Evolutionary conservation across 2,329 filamentous ascomycete species (phyloP).

Genomic region (Colletotrichum sp.): DNA sequence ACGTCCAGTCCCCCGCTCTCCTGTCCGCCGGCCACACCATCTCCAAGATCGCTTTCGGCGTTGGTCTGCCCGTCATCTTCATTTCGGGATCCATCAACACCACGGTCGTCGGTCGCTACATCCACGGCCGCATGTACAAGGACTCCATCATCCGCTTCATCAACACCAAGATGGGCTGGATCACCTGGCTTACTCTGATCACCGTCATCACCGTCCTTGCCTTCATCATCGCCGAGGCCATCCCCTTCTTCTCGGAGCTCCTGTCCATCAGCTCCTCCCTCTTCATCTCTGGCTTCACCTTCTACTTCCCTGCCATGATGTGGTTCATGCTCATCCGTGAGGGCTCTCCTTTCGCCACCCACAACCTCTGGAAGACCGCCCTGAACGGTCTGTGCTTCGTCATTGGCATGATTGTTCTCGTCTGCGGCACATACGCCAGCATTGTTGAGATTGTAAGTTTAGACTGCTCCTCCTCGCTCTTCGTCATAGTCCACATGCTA

Average conservation of each 20-base stretch:
- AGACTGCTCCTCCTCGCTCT: no score
- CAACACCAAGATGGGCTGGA: slow-evolving; percentile 53
- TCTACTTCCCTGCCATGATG: slow-evolving; percentile 46
- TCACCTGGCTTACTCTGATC: slow-evolving; percentile 64
- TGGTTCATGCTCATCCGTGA: slow-evolving; percentile 44
- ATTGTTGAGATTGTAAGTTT: slow-evolving; percentile 21
- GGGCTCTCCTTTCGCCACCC: slow-evolving; percentile 30
- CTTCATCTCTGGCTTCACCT: slow-evolving; percentile 48
- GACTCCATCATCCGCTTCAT: slow-evolving; percentile 48
- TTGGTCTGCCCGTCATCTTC: slow-evolving; percentile 75
- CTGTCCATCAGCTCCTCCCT: slow-evolving; percentile 58
- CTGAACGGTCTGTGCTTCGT: slow-evolving; percentile 30
- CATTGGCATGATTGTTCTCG: slow-evolving; percentile 34
- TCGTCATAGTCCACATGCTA: not conserved
- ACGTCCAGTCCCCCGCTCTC: slow-evolving; percentile 70
- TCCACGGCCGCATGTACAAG: slow-evolving; percentile 49
- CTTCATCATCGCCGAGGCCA: slow-evolving; percentile 74
- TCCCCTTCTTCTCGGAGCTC: slow-evolving; percentile 74
- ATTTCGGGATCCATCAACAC: slow-evolving; percentile 75
- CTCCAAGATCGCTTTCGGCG: slow-evolving; percentile 70
- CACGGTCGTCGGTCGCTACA: slow-evolving; percentile 48
- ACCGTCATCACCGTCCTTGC: slow-evolving; percentile 63
- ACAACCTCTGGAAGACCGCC: slow-evolving; percentile 30
- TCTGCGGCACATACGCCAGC: slow-evolving; percentile 35
- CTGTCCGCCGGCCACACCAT: slow-evolving; percentile 64